phyloP scores from a whole-genome alignment of 352 stramenopile species.

The Phytophthora foliorum region DNA sequence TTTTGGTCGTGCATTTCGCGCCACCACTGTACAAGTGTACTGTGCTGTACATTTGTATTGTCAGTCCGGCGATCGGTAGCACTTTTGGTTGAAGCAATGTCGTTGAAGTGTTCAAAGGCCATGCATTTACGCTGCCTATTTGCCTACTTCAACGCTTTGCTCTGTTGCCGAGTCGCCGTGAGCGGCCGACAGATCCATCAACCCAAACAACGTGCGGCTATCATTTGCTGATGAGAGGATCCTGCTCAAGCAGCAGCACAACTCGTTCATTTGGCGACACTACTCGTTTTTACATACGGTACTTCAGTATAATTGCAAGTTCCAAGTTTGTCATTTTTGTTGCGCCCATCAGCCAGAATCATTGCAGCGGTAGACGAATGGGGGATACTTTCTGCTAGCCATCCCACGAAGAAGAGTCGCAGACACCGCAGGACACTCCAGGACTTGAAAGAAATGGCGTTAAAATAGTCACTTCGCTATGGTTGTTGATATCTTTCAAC shows the following conservation, averaged over 20 bases:
- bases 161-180: neutral
- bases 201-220: conserved; percentile 11
- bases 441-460: no score
- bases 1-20: conserved; percentile 7
- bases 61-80: conserved; percentile 32
- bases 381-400: no score
- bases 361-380: no score
- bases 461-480: no score
- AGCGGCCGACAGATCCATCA: conserved; percentile 6
- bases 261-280: neutral
- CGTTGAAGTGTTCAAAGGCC: conserved; percentile 31
- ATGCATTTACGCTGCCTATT: conserved; percentile 14
- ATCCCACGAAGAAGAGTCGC: no score
- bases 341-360: no score
- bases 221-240: neutral
- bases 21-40: conserved; percentile 9
- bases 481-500: no score
- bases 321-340: no score
- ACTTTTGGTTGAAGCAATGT: conserved; percentile 30
- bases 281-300: neutral
- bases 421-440: no score
- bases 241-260: neutral
- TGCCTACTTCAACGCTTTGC: conserved; percentile 27
- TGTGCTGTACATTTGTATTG: conserved; percentile 23
- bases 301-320: no score